Evolutionary conservation across 139 green algal genomes (phyloP).

Genomic region (Closterium sp.): DNA sequence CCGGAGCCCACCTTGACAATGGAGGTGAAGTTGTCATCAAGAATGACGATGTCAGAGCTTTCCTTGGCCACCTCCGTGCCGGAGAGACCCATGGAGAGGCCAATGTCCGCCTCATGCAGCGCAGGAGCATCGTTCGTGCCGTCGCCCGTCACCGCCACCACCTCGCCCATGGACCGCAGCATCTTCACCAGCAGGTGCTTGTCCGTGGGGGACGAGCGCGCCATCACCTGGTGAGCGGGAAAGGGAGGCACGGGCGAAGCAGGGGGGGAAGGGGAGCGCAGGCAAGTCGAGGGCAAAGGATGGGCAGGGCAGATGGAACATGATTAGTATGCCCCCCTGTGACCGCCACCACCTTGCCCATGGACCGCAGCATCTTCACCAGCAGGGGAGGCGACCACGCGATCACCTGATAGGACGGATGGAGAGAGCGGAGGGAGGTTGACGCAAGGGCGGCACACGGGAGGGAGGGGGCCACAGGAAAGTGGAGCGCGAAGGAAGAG

Average conservation of each 20-base stretch:
- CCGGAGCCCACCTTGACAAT: conserved; percentile 76
- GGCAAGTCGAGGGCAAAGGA: not conserved
- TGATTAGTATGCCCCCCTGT: too few relatives aligned
- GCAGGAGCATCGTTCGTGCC: conserved; percentile 86
- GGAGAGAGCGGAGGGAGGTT: too few relatives aligned
- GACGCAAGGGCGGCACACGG: too few relatives aligned
- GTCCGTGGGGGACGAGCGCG: conserved; percentile 87
- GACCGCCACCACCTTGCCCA: conserved; percentile 91
- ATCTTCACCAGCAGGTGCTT: conserved; percentile 88
- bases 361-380: conserved; percentile 70
- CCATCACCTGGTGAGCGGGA: conserved; percentile 68
- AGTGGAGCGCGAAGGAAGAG: too few relatives aligned
- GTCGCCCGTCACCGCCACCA: conserved; percentile 92
- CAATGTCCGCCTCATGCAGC: conserved; percentile 70
- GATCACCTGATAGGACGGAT: too few relatives aligned
- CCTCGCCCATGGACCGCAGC: conserved; percentile 83
- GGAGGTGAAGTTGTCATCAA: conserved; percentile 98
- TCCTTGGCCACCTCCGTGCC: conserved; percentile 91
- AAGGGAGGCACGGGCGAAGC: not conserved
- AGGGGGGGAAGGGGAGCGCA: not conserved
- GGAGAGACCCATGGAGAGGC: conserved; percentile 93
- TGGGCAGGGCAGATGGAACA: too few relatives aligned
- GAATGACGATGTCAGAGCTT: conserved; percentile 96
- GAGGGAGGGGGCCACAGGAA: too few relatives aligned
- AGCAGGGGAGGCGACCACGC: not conserved